phyloP scores from a whole-genome alignment of 208 protist species.

The Naegleria gruberi region DNA sequence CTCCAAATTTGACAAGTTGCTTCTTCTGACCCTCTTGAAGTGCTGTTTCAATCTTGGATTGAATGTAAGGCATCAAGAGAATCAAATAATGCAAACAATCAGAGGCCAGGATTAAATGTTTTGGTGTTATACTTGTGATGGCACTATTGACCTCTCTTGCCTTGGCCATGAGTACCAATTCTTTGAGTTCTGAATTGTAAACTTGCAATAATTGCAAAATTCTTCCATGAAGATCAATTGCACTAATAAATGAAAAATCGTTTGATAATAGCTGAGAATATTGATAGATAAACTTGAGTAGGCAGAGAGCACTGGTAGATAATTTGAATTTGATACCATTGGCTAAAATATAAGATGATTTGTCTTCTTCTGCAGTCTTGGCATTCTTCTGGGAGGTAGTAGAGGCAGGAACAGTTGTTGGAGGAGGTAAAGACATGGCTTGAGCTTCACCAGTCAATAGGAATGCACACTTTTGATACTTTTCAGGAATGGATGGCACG shows the following conservation, averaged over 20 bases:
- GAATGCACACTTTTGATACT: background rate
- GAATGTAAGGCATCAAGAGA: background rate
- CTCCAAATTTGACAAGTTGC: background rate
- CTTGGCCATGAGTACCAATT: background rate
- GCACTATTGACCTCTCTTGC: background rate
- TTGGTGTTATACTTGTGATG: background rate
- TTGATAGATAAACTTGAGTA: background rate
- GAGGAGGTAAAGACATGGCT: background rate
- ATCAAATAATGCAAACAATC: background rate
- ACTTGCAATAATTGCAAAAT: background rate
- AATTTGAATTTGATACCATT: background rate
- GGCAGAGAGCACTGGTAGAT: background rate
- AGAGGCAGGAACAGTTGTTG: background rate
- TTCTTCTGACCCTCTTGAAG: background rate
- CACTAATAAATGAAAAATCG: background rate
- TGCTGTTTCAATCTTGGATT: background rate
- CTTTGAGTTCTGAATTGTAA: background rate
- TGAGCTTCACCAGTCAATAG: background rate
- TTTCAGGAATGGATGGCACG: background rate
- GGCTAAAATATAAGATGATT: background rate
- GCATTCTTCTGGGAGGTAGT: background rate
- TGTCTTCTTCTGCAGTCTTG: background rate
- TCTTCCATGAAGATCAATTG: background rate
- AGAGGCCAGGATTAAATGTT: background rate
- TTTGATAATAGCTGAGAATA: background rate